phyloP scores from a whole-genome alignment of 306 rosid genomes.

The Amphicarpaea edgeworthii region DNA sequence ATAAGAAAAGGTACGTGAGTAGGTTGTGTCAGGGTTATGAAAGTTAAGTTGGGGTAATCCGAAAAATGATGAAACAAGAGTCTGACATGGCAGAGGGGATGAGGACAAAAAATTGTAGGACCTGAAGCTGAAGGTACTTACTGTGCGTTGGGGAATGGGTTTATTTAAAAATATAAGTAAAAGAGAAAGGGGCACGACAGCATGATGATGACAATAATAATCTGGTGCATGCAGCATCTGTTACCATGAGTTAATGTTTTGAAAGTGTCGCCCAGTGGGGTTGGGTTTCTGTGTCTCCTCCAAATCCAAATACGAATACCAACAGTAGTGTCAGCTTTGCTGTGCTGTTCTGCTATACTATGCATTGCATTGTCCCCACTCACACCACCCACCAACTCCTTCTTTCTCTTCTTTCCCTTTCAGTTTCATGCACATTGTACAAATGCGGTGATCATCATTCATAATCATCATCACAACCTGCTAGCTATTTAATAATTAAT shows the following conservation, averaged over 20 bases:
- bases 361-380: constrained; percentile 38
- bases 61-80: not conserved
- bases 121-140: not conserved
- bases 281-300: constrained; percentile 19
- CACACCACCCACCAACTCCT: not conserved
- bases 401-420: constrained; percentile 24
- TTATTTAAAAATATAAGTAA: too few relatives aligned
- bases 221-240: not conserved
- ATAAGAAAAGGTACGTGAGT: constrained; percentile 37
- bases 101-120: constrained; percentile 28
- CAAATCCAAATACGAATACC: constrained; percentile 28
- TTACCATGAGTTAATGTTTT: constrained; percentile 35
- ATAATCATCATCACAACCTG: not conserved
- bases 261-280: constrained; percentile 46
- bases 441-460: not conserved
- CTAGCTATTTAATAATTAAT: too few relatives aligned
- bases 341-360: too few relatives aligned
- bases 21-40: constrained; percentile 46
- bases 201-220: constrained; percentile 39
- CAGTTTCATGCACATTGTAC: not conserved
- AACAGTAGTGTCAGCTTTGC: too few relatives aligned
- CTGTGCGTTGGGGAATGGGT: constrained; percentile 35
- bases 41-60: constrained; percentile 47
- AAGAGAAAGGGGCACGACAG: constrained; percentile 38
- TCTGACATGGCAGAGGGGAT: not conserved